A percentile compares a stretch with the other conserved stretches of the same genome.
phyloP scores from a whole-genome alignment of 352 stramenopile genomes.

The Globisporangium ultimum region DNA sequence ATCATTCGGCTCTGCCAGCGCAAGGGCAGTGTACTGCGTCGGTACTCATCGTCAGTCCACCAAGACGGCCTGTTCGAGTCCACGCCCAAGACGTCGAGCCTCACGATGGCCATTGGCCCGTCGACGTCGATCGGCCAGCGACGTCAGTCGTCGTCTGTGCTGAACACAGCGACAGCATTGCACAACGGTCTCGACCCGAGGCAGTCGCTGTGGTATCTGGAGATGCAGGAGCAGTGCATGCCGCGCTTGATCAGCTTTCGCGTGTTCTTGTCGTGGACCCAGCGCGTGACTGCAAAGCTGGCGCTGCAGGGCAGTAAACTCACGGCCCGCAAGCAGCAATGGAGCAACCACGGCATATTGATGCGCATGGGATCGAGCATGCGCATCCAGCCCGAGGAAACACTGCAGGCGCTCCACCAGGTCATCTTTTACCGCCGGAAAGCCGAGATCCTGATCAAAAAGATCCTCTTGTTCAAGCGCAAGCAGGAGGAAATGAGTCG shows the following conservation, averaged over 20 bases:
- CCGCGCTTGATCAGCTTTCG: constrained; percentile 42
- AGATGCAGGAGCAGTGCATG: constrained; percentile 33
- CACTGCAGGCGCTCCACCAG: constrained; percentile 44
- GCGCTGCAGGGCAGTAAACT: neutral
- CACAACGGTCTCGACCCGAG: constrained; percentile 6
- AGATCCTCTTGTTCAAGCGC: constrained; percentile 53
- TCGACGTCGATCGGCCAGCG: neutral
- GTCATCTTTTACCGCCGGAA: constrained; percentile 65
- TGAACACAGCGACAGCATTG: constrained; percentile 1
- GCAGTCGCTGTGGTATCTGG: constrained; percentile 16
- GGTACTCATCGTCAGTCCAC: constrained; percentile 49
- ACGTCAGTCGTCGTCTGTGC: neutral
- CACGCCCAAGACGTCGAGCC: constrained; percentile 17
- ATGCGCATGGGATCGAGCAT: constrained; percentile 13
- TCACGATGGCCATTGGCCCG: constrained; percentile 20
- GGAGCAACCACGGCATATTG: neutral
- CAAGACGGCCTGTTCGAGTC: constrained; percentile 24
- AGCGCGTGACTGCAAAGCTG: neutral
- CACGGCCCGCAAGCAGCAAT: neutral
- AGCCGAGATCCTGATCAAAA: constrained; percentile 59
- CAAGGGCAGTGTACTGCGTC: constrained; percentile 51
- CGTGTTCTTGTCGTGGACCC: constrained; percentile 26
- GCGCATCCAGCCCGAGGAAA: constrained; percentile 54
- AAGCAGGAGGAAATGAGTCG: constrained; percentile 68
- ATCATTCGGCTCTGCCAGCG: constrained; percentile 60